Evolutionary conservation across 805 yeast genomes (phyloP), one percentile per base, ranked within the genome.

Genomic region (Saccharomycopsis sp.): DNA sequence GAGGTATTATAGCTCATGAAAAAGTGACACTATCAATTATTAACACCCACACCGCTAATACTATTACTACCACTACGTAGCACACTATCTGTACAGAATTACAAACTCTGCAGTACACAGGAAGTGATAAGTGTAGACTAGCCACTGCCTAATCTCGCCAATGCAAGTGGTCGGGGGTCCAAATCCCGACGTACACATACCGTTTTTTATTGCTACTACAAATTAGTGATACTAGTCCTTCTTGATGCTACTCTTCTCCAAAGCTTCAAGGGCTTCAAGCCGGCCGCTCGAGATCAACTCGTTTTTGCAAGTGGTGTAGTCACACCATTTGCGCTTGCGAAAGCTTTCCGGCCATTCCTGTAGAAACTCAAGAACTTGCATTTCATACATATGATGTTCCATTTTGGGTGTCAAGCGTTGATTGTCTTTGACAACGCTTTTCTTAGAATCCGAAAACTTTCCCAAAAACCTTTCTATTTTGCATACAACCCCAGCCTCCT

Each of bases 401-500:
- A 91, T 77, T 61, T 88, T 76, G 1, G 97, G 96, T 41, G 34
- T n/a, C 21, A n/a, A 20, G 24, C 18, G 21, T 2, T 15, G 18
- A 7, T 34, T 16, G 41, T 15, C 51, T 29, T 16, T 50, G 15
- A 2, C 9, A 9, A 9, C 24, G n/a, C 15, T 7, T 14, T 34
- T 41, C 9, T 21, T 24, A 34, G 69, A 66, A 62, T 91, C 97
- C 52, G 79, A 79, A 24, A 88, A 84, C 0, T 80, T 74, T 0
- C 92, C 95, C 48, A 92, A 72, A 59, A 76, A 75, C 47, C 67
- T 64, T 2, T 75, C 65, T 2, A 91, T 76, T 16, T 68, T 72
- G 5, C 97, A 97, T 40, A 79, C 79, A 23, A 88, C 88, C 0
- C 99, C 99, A 0, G 96, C 94, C 72, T 94, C 99, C 70, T 94